A percentile compares a stretch with the other conserved stretches of the same genome.
These are phyloP conservation scores for Cyberlindnera euphorbiae DNA, from an alignment of 805 yeast species.

Conservation along the genomic window DNA sequence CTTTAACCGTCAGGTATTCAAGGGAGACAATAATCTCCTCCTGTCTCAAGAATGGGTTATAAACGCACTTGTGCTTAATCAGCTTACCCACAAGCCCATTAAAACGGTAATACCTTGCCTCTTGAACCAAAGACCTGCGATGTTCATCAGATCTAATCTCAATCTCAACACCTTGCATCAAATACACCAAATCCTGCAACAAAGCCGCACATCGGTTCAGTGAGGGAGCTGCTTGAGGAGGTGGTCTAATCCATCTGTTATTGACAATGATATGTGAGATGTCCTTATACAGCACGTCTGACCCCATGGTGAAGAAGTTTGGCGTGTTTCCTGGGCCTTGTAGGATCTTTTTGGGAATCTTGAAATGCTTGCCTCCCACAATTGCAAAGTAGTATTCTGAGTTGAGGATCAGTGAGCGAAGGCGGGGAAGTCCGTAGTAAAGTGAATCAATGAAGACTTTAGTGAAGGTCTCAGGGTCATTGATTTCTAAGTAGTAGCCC, in stretches of 20 bases:
- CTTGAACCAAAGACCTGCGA: slow-evolving; percentile 54
- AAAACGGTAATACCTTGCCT: slow-evolving; percentile 75
- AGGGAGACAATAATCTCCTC: slow-evolving; percentile 49
- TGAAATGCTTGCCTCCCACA: slow-evolving; percentile 58
- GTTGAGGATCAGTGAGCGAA: slow-evolving; percentile 43
- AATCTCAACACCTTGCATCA: slow-evolving; percentile 51
- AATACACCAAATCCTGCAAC: slow-evolving; percentile 36
- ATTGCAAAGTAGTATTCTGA: slow-evolving; percentile 50
- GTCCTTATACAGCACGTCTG: slow-evolving; percentile 46
- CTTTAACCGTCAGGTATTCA: slow-evolving; percentile 12
- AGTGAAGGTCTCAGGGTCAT: slow-evolving; percentile 54
- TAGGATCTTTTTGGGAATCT: slow-evolving; percentile 52
- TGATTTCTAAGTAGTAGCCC: slow-evolving; percentile 68
- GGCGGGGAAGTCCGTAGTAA: slow-evolving; percentile 61
- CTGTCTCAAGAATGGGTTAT: slow-evolving; percentile 44
- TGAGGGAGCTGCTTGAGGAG: slow-evolving; percentile 64
- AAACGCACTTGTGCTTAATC: slow-evolving; percentile 43
- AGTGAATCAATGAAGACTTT: slow-evolving; percentile 64
- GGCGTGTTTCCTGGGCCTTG: slow-evolving; percentile 64
- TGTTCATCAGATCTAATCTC: slow-evolving; percentile 47
- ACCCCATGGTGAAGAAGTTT: slow-evolving; percentile 67
- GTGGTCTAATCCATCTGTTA: slow-evolving; percentile 62
- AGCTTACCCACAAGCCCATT: slow-evolving; percentile 68
- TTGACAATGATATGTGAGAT: slow-evolving; percentile 36
- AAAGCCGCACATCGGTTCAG: slow-evolving; percentile 16